Percentiles rank a stretch among this genome's conserved stretches.
phyloP scores from a whole-genome alignment of 768 basidiomycete species.

The Panaeolus cyanescens region DNA sequence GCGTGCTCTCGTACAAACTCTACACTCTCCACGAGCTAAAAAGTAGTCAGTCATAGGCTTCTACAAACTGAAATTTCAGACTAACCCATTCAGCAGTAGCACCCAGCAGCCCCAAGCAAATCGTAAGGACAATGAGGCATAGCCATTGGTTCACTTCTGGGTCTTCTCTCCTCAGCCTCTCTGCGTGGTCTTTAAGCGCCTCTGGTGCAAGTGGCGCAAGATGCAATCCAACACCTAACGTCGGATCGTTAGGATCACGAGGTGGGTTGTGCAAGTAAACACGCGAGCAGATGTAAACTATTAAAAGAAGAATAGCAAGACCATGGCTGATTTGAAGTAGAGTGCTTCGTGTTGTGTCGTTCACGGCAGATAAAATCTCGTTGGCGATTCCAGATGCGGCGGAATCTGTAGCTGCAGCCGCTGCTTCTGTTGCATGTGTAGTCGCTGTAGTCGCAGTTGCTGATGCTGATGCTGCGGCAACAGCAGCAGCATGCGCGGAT shows the following conservation, averaged over 20 bases:
- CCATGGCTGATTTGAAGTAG: slow-evolving; percentile 70
- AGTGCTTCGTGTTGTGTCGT: slow-evolving; percentile 41
- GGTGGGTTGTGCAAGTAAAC: slow-evolving; percentile 75
- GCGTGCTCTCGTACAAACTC: slow-evolving; percentile 48
- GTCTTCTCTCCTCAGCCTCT: slow-evolving; percentile 34
- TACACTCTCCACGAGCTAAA: slow-evolving; percentile 65
- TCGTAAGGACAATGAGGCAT: slow-evolving; percentile 50
- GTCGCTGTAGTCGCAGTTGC: neutral
- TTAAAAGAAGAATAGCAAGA: slow-evolving; percentile 60
- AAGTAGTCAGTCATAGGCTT: neutral
- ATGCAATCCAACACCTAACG: slow-evolving; percentile 17
- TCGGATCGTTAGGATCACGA: slow-evolving; percentile 51
- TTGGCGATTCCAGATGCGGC: slow-evolving; percentile 14
- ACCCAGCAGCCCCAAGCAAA: slow-evolving; percentile 64
- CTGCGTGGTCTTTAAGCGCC: slow-evolving; percentile 42
- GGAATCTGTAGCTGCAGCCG: neutral
- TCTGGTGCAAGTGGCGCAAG: slow-evolving; percentile 43
- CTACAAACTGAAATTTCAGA: slow-evolving; percentile 8
- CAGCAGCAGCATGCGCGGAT: slow-evolving; percentile 7
- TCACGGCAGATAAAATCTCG: slow-evolving; percentile 30
- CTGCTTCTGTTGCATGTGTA: neutral
- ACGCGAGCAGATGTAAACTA: slow-evolving; percentile 68
- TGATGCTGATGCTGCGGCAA: neutral
- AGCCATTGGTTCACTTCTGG: slow-evolving; percentile 68
- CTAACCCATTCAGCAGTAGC: slow-evolving; percentile 71